phyloP scores from a whole-genome alignment of 148 eudicot species.

The Vaccinium macrocarpon region DNA sequence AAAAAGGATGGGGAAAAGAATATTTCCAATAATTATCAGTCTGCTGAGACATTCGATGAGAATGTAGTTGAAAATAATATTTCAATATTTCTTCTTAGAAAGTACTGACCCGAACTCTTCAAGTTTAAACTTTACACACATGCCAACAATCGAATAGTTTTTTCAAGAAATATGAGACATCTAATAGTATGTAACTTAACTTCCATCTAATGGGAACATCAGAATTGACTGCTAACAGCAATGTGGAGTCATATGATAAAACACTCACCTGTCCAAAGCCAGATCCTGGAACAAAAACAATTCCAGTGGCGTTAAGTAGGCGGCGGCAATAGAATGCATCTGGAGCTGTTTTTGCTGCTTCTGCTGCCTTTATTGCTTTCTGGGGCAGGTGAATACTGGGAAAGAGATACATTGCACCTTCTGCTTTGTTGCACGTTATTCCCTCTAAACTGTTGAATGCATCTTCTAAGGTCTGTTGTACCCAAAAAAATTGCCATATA shows the following conservation, averaged over 20 bases:
- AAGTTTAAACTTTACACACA: not conserved
- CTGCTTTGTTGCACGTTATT: conserved; percentile 83
- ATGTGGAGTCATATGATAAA: not conserved
- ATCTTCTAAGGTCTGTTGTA: conserved; percentile 67
- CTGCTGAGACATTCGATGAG: not conserved
- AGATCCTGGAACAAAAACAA: conserved; percentile 86
- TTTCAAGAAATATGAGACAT: not conserved
- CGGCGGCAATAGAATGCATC: conserved; percentile 78
- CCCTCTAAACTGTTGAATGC: conserved; percentile 87
- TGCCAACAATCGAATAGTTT: not conserved
- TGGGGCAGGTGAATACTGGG: conserved; percentile 66
- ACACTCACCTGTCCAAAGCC: conserved; percentile 85
- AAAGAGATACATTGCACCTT: conserved; percentile 97
- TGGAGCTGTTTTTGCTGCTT: conserved; percentile 58
- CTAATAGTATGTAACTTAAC: not conserved
- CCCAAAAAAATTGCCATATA: not conserved
- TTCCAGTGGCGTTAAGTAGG: conserved; percentile 78
- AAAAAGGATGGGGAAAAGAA: not conserved
- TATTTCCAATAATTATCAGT: not conserved
- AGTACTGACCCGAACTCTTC: not conserved
- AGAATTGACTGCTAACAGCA: not conserved
- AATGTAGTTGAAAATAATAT: not conserved
- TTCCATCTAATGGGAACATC: not conserved
- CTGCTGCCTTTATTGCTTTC: conserved; percentile 83
- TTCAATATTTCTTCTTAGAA: not conserved